Conservation (phyloP, 1,284 basidiomycete species). For the Sutorius eximius region DNA sequence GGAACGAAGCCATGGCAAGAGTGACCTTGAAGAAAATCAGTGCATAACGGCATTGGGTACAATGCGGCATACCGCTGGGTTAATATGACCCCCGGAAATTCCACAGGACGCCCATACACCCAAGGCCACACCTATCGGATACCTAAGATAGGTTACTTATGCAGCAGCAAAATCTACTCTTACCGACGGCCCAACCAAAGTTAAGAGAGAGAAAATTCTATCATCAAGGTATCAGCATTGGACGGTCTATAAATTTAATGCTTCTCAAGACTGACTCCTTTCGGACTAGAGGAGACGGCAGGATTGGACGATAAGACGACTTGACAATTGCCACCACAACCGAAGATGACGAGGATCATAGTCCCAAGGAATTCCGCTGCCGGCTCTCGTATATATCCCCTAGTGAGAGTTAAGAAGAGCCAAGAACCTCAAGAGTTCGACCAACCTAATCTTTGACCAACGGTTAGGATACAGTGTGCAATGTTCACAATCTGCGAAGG, state of each 20-base stretch:
- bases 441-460: slow-evolving; percentile 59
- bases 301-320: slow-evolving; percentile 54
- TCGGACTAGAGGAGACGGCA: slow-evolving; percentile 49
- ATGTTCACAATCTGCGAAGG: slow-evolving; percentile 28
- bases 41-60: slow-evolving; percentile 12
- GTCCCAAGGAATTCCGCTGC: slow-evolving; percentile 70
- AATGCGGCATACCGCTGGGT: slow-evolving; percentile 57
- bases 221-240: slow-evolving; percentile 1
- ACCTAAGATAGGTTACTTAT: slow-evolving; percentile 5
- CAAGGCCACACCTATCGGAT: slow-evolving; percentile 45
- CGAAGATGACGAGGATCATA: slow-evolving; percentile 66
- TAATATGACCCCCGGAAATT: slow-evolving; percentile 76
- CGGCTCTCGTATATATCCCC: slow-evolving; percentile 55
- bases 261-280: slow-evolving; percentile 53
- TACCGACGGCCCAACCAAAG: slow-evolving; percentile 71
- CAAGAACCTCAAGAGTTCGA: neutral
- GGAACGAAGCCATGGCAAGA: slow-evolving; percentile 63
- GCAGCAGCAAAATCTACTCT: slow-evolving; percentile 10
- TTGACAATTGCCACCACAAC: slow-evolving; percentile 64
- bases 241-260: neutral
- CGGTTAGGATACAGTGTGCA: slow-evolving; percentile 46
- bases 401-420: slow-evolving; percentile 16
- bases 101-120: slow-evolving; percentile 68
- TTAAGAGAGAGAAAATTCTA: slow-evolving; percentile 61
- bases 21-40: slow-evolving; percentile 49